Conservation (phyloP, 768 basidiomycete genomes). For the Infundibulicybe gibba region DNA sequence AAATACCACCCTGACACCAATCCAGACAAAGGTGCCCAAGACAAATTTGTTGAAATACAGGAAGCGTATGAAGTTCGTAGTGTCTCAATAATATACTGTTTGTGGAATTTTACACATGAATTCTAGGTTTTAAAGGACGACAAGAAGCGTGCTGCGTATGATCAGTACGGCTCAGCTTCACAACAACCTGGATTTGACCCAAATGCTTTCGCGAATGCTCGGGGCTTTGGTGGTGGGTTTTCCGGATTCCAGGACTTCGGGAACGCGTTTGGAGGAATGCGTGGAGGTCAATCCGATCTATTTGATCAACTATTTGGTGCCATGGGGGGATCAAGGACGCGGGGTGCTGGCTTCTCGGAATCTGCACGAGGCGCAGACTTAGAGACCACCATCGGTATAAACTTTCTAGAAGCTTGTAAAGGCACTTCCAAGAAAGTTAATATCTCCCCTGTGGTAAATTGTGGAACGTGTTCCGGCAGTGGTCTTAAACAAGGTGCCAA, state of each 20-base stretch:
- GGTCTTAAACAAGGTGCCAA: slow-evolving; percentile 88
- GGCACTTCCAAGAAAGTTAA: slow-evolving; percentile 75
- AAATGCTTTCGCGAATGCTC: slow-evolving; percentile 58
- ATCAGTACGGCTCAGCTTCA: slow-evolving; percentile 90
- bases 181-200: slow-evolving; percentile 95
- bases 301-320: slow-evolving; percentile 86
- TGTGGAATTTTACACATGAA: slow-evolving; percentile 9
- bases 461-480: slow-evolving; percentile 77
- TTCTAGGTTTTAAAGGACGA: slow-evolving; percentile 85
- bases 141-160: slow-evolving; percentile 86
- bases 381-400: slow-evolving; percentile 69
- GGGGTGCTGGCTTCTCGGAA: slow-evolving; percentile 39
- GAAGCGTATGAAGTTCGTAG: slow-evolving; percentile 85
- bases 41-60: slow-evolving; percentile 96
- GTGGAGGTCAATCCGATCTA: slow-evolving; percentile 48
- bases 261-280: slow-evolving; percentile 48
- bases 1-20: slow-evolving; percentile 99
- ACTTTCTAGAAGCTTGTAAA: slow-evolving; percentile 94
- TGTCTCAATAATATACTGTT: slow-evolving; percentile 6
- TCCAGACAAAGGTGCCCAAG: slow-evolving; percentile 85
- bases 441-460: slow-evolving; percentile 79
- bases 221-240: slow-evolving; percentile 59
- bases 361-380: slow-evolving; percentile 74
- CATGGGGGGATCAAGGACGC: slow-evolving; percentile 44
- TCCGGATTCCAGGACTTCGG: slow-evolving; percentile 72